phyloP scores from a whole-genome alignment of 805 yeast species.

The Spathaspora arborariae region DNA sequence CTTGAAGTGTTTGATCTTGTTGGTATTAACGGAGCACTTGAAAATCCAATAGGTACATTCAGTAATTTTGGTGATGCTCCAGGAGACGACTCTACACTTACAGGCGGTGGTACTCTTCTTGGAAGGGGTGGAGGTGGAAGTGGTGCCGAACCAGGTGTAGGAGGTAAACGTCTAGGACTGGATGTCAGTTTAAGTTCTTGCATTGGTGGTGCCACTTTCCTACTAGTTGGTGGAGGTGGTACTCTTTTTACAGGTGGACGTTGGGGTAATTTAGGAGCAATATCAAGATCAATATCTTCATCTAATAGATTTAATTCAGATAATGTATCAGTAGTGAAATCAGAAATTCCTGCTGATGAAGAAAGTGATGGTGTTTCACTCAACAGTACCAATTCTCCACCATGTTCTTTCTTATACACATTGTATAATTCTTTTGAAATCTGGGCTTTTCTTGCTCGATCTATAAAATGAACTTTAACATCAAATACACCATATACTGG shows the following conservation, averaged over 20 bases:
- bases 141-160: conserved; percentile 8
- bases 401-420: conserved; percentile 27
- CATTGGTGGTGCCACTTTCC: conserved; percentile 5
- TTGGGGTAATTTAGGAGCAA: conserved; percentile 9
- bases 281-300: conserved; percentile 15
- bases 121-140: conserved; percentile 5
- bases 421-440: conserved; percentile 27
- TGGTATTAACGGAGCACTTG: conserved; percentile 37
- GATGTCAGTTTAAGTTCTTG: neutral
- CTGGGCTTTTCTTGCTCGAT: conserved; percentile 33
- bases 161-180: conserved; percentile 14
- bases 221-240: conserved; percentile 21
- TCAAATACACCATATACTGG: conserved; percentile 84
- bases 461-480: conserved; percentile 63
- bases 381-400: conserved; percentile 8
- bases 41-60: conserved; percentile 30
- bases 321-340: conserved; percentile 26
- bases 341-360: neutral
- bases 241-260: conserved; percentile 10
- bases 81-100: conserved; percentile 13
- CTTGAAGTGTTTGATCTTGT: conserved; percentile 29
- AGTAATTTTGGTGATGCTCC: conserved; percentile 9
- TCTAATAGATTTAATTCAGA: conserved; percentile 36
- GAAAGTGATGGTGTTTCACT: conserved; percentile 1
- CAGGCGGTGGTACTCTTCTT: conserved; percentile 10